These are phyloP conservation scores for Amanita pallidorosea DNA, from an alignment of 768 basidiomycete genomes.

Conservation along the genomic window DNA sequence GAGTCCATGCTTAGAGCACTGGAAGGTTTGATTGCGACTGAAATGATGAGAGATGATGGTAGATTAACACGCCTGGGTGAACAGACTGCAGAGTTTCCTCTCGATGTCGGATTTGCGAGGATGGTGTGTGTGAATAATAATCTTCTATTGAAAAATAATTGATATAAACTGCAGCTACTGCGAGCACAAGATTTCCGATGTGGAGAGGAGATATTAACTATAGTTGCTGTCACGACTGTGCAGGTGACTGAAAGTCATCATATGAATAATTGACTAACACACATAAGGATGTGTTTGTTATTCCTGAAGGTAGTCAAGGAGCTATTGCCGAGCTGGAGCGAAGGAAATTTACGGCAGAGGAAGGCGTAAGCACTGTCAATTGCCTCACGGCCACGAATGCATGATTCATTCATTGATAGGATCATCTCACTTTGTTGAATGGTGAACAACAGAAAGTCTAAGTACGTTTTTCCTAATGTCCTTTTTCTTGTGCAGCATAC, in stretches of 20 bases:
- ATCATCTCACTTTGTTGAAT: slow-evolving; percentile 90
- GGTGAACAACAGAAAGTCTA: slow-evolving; percentile 30
- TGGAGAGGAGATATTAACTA: slow-evolving; percentile 91
- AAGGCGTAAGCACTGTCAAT: slow-evolving; percentile 58
- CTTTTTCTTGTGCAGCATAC: slow-evolving; percentile 49
- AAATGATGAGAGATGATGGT: slow-evolving; percentile 79
- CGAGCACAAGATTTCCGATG: slow-evolving; percentile 78
- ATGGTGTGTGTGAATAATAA: slow-evolving; percentile 48
- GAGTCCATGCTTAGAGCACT: slow-evolving; percentile 79
- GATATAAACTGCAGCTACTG: slow-evolving; percentile 49
- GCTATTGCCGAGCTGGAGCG: slow-evolving; percentile 87
- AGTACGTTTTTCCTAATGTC: slow-evolving; percentile 1
- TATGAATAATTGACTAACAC: not conserved
- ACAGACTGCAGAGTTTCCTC: slow-evolving; percentile 87
- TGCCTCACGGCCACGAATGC: not conserved
- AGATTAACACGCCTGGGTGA: slow-evolving; percentile 68
- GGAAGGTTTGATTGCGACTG: slow-evolving; percentile 70
- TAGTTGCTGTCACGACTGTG: slow-evolving; percentile 90
- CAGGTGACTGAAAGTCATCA: slow-evolving; percentile 40
- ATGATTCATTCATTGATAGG: slow-evolving; percentile 32
- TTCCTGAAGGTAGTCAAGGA: slow-evolving; percentile 76
- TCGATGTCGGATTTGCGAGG: slow-evolving; percentile 88
- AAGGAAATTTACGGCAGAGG: slow-evolving; percentile 94
- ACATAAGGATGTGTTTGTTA: slow-evolving; percentile 77
- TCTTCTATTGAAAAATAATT: not conserved